Evolutionary conservation across 768 basidiomycete genomes (phyloP), one percentile per base, ranked within the genome.

Genomic region (Termitomyces bulborhizus): DNA sequence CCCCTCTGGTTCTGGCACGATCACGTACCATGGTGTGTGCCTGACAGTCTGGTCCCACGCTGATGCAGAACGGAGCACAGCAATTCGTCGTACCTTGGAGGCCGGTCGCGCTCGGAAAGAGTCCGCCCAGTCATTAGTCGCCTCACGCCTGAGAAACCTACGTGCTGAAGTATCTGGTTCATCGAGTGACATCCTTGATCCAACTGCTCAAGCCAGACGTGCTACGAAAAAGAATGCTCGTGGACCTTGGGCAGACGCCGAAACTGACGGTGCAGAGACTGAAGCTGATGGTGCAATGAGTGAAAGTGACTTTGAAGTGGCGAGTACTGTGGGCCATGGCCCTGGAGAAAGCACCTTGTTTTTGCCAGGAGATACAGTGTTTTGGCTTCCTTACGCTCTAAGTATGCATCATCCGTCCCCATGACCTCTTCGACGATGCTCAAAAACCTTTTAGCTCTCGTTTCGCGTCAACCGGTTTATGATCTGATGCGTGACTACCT

Each of bases 21-120:
- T 91, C 57, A 85, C 88, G 8, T 96, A 92, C 67, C 84, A 97
- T 65, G 93, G 93, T 46, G 93, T 96, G 37, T 93, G 92, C 62
- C 77, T 98, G 56, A 93, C 93, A 1, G 92, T 97, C 1, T 98
- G 93, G 93, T 93, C 90, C 3, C 93, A 95, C 64, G 93, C 93
- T 18, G 95, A 98, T 65, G 85, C 86, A 0, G 88, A 93, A 62
- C 85, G 93, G 46, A 86, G 88, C 53, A 79, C 76, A 13, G 93
- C 93, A 1, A 94, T 95, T 62, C 84, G 92, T 21, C 80, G 86
- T 48, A 90, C 89, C 6, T 77, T 91, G 46, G 90, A 92, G 66
- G 86, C 86, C 0, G 83, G 86, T 46, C 83, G 88, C 44, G 83
- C 79, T 41, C 83, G 88, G 53, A 89, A 90, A 66, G 88, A 92